A percentile compares a stretch with the other conserved stretches of the same genome.
phyloP scores from a whole-genome alignment of 2,329 filamentous ascomycete species.

The Lizonia empirigonia region DNA sequence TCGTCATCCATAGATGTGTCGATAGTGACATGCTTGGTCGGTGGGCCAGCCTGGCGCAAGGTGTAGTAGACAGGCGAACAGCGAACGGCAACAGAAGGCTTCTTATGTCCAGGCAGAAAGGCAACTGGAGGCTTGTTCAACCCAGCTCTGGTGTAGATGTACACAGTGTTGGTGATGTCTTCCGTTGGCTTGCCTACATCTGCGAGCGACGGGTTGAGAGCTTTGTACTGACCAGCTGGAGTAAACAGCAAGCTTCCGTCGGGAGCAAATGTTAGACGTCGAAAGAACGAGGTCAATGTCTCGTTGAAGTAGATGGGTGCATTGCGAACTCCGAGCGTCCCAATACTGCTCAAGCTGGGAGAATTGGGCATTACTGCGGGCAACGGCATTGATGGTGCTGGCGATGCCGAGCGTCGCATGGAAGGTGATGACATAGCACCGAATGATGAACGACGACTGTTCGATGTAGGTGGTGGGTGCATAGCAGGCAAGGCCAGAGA shows the following conservation, averaged over 20 bases:
- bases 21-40: constrained; percentile 88
- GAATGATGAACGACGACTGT: constrained; percentile 94
- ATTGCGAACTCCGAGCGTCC: constrained; percentile 66
- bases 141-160: constrained; percentile 94
- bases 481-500: constrained; percentile 82
- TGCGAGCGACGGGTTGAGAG: constrained; percentile 68
- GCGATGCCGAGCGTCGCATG: constrained; percentile 84
- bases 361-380: constrained; percentile 96
- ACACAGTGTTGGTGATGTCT: constrained; percentile 95
- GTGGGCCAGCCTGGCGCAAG: constrained; percentile 67
- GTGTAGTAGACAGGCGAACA: constrained; percentile 92
- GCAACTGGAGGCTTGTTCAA: constrained; percentile 96
- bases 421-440: constrained; percentile 68
- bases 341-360: constrained; percentile 70
- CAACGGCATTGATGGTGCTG: constrained; percentile 89
- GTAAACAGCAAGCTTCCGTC: constrained; percentile 94
- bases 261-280: constrained; percentile 89
- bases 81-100: constrained; percentile 92
- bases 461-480: constrained; percentile 92
- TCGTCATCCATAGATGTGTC: constrained; percentile 88
- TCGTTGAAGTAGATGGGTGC: constrained; percentile 94
- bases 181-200: constrained; percentile 75
- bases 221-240: constrained; percentile 93
- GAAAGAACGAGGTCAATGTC: constrained; percentile 95
- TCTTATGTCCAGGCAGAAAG: constrained; percentile 95